Conservation (phyloP, 2,329 filamentous ascomycete genomes). For the Paraphaeosphaeria sporulosa region DNA sequence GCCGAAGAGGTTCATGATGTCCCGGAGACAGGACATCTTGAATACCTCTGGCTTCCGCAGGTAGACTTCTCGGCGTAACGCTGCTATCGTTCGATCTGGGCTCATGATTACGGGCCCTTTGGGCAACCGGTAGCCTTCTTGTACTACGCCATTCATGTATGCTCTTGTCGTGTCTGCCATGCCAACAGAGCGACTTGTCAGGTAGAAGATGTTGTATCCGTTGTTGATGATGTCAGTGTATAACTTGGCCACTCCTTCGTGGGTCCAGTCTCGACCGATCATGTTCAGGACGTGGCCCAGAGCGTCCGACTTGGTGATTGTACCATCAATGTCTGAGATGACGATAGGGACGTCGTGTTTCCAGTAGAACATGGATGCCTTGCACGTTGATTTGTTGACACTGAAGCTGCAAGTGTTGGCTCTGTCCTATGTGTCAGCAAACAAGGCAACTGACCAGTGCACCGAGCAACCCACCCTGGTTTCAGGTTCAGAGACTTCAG, state of each 20-base stretch:
- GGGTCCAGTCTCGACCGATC: slow-evolving; percentile 98
- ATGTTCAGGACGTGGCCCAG: slow-evolving; percentile 94
- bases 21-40: slow-evolving; percentile 97
- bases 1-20: slow-evolving; percentile 88
- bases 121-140: slow-evolving; percentile 86
- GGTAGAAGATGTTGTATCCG: slow-evolving; percentile 98
- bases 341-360: slow-evolving; percentile 89
- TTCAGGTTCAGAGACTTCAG: slow-evolving; percentile 84
- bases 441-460: too few species aligned
- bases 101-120: slow-evolving; percentile 94
- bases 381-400: slow-evolving; percentile 92
- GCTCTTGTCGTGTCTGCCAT: slow-evolving; percentile 89
- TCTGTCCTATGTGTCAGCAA: background rate
- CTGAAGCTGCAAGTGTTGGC: slow-evolving; percentile 95
- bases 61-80: slow-evolving; percentile 89
- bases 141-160: slow-evolving; percentile 87
- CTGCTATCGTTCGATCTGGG: slow-evolving; percentile 93
- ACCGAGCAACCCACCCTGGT: slow-evolving; percentile 60
- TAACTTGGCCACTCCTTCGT: slow-evolving; percentile 93
- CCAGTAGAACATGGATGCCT: slow-evolving; percentile 94
- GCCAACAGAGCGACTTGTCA: slow-evolving; percentile 92
- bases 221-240: slow-evolving; percentile 96
- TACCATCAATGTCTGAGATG: slow-evolving; percentile 98
- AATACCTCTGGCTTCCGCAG: slow-evolving; percentile 97
- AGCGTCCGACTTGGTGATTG: slow-evolving; percentile 96